A percentile compares a stretch with the other conserved stretches of the same genome.
Conservation (phyloP, 345 rosid species). For the Kernera saxatilis region DNA sequence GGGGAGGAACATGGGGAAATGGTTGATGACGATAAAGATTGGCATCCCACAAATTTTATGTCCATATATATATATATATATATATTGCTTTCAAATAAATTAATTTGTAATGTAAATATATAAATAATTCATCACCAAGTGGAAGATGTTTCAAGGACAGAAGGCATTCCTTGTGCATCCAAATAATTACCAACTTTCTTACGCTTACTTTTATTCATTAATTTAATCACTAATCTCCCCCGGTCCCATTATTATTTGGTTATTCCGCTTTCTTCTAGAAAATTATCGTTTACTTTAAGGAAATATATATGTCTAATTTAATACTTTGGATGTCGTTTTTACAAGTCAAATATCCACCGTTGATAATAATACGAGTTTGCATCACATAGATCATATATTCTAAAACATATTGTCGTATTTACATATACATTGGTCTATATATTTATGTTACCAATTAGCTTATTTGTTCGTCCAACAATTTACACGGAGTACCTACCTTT, state of each 20-base stretch:
- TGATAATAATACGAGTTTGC: neutral
- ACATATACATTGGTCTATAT: too few species aligned
- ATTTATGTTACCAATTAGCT: neutral
- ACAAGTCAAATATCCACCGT: neutral
- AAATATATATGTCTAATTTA: too few species aligned
- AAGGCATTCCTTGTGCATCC: conserved; percentile 26
- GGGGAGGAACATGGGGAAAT: conserved; percentile 32
- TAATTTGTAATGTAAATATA: neutral
- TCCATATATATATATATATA: conserved; percentile 10
- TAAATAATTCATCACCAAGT: conserved; percentile 11
- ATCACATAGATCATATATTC: neutral
- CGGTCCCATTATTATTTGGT: neutral
- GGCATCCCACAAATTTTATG: conserved; percentile 12
- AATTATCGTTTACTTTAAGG: neutral
- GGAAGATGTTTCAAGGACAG: conserved; percentile 20
- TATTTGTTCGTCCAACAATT: neutral
- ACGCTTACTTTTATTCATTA: neutral
- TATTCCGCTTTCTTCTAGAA: neutral
- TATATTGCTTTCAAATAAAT: neutral
- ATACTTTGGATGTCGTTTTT: too few species aligned
- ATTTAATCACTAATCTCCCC: neutral
- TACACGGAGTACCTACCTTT: neutral
- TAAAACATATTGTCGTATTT: too few species aligned
- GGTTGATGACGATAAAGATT: conserved; percentile 29
- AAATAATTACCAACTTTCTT: conserved; percentile 15